Evolutionary conservation across 2,329 filamentous ascomycete species (phyloP).

Genomic region (Reticulascus tulasneorum): DNA sequence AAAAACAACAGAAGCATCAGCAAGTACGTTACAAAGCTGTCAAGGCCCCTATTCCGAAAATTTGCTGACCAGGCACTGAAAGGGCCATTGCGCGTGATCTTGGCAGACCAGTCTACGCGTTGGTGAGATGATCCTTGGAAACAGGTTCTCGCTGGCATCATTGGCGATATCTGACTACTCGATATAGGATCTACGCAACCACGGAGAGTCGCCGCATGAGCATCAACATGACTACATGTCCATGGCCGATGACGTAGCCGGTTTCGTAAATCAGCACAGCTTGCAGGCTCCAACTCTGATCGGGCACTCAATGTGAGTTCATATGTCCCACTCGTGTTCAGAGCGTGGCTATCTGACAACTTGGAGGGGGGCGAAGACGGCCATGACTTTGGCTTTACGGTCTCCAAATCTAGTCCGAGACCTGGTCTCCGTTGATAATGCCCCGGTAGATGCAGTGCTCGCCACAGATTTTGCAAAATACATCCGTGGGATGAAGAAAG

Average conservation of each 20-base stretch:
- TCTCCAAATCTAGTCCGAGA: slow-evolving; percentile 64
- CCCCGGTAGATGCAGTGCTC: slow-evolving; percentile 76
- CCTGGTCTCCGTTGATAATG: slow-evolving; percentile 86
- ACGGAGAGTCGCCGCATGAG: slow-evolving; percentile 83
- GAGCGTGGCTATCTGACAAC: slow-evolving; percentile 1
- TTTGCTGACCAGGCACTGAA: slow-evolving; percentile 12
- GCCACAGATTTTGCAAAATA: slow-evolving; percentile 74
- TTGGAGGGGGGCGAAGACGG: slow-evolving; percentile 79
- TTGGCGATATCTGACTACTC: slow-evolving; percentile 12
- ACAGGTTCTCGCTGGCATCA: neutral
- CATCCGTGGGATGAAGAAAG: slow-evolving; percentile 76
- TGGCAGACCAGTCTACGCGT: slow-evolving; percentile 72
- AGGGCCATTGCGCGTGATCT: slow-evolving; percentile 80
- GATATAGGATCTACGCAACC: slow-evolving; percentile 78
- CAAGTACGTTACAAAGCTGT: slow-evolving; percentile 70
- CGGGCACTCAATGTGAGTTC: slow-evolving; percentile 81
- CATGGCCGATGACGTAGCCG: slow-evolving; percentile 79
- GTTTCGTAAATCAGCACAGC: slow-evolving; percentile 69
- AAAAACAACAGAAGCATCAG: slow-evolving; percentile 92
- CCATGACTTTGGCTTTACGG: slow-evolving; percentile 79
- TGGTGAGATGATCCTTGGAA: slow-evolving; percentile 50
- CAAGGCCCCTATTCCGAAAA: neutral
- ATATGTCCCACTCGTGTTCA: neutral
- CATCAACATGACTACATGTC: slow-evolving; percentile 71
- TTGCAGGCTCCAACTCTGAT: slow-evolving; percentile 74